Base-by-base conservation (phyloP, 164 flowering plant genomes). In the Vitis labrusca region DNA sequence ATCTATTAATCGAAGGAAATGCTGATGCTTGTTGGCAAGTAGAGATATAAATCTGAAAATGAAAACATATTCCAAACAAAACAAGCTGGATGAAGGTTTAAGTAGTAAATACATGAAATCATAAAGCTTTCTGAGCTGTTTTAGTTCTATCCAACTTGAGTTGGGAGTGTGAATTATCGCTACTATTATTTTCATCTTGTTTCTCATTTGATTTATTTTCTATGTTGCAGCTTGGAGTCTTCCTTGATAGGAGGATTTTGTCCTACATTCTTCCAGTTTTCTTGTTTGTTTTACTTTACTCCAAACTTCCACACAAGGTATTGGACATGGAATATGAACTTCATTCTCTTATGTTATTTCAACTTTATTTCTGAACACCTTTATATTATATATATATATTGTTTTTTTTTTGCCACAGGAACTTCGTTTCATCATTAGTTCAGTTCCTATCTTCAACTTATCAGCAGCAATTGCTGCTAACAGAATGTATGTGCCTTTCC, bases 291-390 rank as follows among this genome's bases (percentile, higher is more conserved):
- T 54, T 88, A 64, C 87, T 95, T 70, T 95, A 95, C 79, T 95
- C 98, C 37, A 95, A 90, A 84, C 97, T 95, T 71, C 97, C 98
- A 50, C 99, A 95, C 88, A 95, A 95, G 97, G 99, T 95, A 77
- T 51, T 50, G 48, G 37, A 66, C 23, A 64, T 54, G 30, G 51
- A 15, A 37, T 65, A 13, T 44, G 16, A 16, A n/a, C 17, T 67
- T 65, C 54, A 53, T 50, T 53, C 8, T 8, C 73, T 65, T 66
- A 58, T 37, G 48, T 77, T 11, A 54, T 62, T 60, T 51, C 50
- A 54, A 8, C 32, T 13, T 29, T 70, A 23, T 59, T 60, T 56
- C 2, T 29, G 30, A 32, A 67, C 13, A 16, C n/a, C 59, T 49
- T 50, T 16, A 17, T 58, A 17, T 68, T 19, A 52, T 50, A 52